phyloP scores from a whole-genome alignment of 108 stramenopile genomes.

The Skeletonema menzelii region DNA sequence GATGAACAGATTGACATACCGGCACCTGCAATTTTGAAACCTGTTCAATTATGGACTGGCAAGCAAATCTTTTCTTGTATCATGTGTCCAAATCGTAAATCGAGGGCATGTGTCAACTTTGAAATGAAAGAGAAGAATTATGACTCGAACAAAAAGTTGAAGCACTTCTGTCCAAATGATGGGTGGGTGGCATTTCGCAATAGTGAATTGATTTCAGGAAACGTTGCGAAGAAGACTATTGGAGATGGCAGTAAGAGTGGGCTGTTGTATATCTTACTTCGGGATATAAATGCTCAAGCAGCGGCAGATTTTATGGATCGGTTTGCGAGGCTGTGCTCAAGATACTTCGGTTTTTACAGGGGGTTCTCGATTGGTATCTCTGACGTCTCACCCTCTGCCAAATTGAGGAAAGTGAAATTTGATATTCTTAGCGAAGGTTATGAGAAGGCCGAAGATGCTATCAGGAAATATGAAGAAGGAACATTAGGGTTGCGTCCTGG shows the following conservation, averaged over 20 bases:
- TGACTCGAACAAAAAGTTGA: constrained; percentile 48
- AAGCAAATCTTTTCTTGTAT: constrained; percentile 93
- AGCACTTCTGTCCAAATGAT: constrained; percentile 94
- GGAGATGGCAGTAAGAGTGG: constrained; percentile 97
- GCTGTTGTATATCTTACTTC: constrained; percentile 89
- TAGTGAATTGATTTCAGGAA: constrained; percentile 92
- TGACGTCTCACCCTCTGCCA: constrained; percentile 92
- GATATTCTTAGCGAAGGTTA: constrained; percentile 80
- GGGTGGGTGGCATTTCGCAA: constrained; percentile 94
- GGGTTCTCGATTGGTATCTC: constrained; percentile 98
- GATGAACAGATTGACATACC: constrained; percentile 93
- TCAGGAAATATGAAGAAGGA: constrained; percentile 84
- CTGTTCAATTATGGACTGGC: constrained; percentile 95
- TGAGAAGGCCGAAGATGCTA: constrained; percentile 81
- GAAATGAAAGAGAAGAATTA: constrained; percentile 97
- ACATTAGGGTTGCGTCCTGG: constrained; percentile 93
- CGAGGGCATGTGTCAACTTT: constrained; percentile 79
- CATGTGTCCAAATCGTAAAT: constrained; percentile 80
- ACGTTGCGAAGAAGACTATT: constrained; percentile 95
- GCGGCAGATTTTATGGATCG: constrained; percentile 94
- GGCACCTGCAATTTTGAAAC: constrained; percentile 89
- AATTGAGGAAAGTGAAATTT: constrained; percentile 77
- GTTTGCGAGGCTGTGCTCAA: constrained; percentile 91
- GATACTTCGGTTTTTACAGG: constrained; percentile 90
- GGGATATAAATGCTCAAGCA: constrained; percentile 70